Percentiles rank a stretch among this genome's conserved stretches.
Conservation (phyloP, 495 filamentous ascomycete genomes). For the Niebla homalea region DNA sequence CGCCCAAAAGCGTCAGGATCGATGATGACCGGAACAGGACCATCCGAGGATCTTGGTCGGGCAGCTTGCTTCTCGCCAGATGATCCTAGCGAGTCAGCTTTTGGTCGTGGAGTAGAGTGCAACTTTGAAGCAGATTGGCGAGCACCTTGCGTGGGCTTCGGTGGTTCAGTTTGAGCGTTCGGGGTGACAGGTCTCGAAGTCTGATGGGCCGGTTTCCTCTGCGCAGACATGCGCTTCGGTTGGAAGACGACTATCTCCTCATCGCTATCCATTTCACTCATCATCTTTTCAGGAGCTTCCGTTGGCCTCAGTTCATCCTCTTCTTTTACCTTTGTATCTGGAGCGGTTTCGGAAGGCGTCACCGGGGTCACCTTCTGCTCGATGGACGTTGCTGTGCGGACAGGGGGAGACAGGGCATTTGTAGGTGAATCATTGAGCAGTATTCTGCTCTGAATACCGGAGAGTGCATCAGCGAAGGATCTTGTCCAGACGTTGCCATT, state of each 20-base stretch:
- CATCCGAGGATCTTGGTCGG: background rate
- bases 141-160: background rate
- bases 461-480: conserved; percentile 2
- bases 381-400: background rate
- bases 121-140: background rate
- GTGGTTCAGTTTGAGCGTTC: conserved; percentile 9
- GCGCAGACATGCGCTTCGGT: conserved; percentile 27
- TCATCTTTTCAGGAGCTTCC: conserved; percentile 36
- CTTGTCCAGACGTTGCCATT: background rate
- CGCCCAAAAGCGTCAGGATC: conserved; percentile 20
- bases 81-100: too few relatives aligned
- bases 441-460: background rate
- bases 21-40: conserved; percentile 10
- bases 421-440: background rate
- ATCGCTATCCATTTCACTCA: conserved; percentile 32
- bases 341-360: background rate
- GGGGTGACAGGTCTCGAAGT: conserved; percentile 11
- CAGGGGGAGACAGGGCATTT: too few relatives aligned
- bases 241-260: conserved; percentile 48
- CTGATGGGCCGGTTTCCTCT: conserved; percentile 22
- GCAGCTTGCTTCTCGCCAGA: conserved; percentile 1
- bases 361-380: background rate
- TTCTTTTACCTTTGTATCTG: background rate
- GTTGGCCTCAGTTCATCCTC: conserved; percentile 23
- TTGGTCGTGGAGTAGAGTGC: too few relatives aligned